Conservation (phyloP, 1,284 basidiomycete genomes). For the Leccinum fallax region DNA sequence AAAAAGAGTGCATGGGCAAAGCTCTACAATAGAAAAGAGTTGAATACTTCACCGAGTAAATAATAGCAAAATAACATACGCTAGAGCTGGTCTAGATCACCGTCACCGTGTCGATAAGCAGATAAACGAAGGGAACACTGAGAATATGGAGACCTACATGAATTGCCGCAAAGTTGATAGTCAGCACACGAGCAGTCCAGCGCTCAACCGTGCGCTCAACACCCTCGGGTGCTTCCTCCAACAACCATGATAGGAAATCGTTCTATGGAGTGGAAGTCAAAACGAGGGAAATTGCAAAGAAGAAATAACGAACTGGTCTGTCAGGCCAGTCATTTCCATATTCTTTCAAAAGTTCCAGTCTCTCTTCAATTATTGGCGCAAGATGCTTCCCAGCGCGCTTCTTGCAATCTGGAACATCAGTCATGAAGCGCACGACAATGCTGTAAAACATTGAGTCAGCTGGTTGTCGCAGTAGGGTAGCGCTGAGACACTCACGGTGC, state of each 20-base stretch:
- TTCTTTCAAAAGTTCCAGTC: slow-evolving; percentile 32
- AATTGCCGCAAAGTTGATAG: slow-evolving; percentile 43
- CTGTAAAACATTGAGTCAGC: not conserved
- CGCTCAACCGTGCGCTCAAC: slow-evolving; percentile 31
- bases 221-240: slow-evolving; percentile 38
- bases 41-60: not conserved
- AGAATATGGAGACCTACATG: slow-evolving; percentile 22
- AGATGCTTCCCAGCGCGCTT: slow-evolving; percentile 31
- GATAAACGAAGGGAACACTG: not conserved
- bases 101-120: not conserved
- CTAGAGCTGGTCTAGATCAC: slow-evolving; percentile 14
- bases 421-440: not conserved
- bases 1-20: not conserved
- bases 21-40: not conserved
- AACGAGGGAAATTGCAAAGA: slow-evolving; percentile 15
- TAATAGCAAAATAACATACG: slow-evolving; percentile 1
- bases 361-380: slow-evolving; percentile 40
- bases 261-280: not conserved
- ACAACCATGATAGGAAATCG: slow-evolving; percentile 43
- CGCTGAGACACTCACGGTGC: slow-evolving; percentile 37
- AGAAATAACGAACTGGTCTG: slow-evolving; percentile 36
- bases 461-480: not conserved
- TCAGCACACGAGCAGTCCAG: slow-evolving; percentile 37
- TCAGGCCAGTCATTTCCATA: slow-evolving; percentile 40
- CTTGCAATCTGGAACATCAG: not conserved